Percentiles rank a stretch among this genome's conserved stretches.
These are phyloP conservation scores for Paraleonurus japonicus DNA, from an alignment of 257 asterid species.

Conservation along the genomic window DNA sequence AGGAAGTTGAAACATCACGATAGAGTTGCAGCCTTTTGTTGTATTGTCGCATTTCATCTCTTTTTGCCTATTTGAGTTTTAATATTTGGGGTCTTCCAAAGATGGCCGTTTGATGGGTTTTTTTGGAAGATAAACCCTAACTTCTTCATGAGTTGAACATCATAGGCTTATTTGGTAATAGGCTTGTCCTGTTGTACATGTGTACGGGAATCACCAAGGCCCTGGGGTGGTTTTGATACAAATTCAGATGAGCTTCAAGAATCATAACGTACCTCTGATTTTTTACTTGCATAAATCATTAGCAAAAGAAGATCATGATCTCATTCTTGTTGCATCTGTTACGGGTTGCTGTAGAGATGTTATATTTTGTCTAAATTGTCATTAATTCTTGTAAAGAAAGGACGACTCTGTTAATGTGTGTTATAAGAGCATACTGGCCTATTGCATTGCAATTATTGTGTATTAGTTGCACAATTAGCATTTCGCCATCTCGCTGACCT, in stretches of 20 bases:
- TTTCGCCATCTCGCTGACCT: too few relatives aligned
- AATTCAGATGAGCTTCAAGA: neutral
- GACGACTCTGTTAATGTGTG: conserved; percentile 19
- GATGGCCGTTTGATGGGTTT: neutral
- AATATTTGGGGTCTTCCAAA: neutral
- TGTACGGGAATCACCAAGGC: conserved; percentile 4
- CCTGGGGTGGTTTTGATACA: neutral
- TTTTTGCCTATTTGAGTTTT: neutral
- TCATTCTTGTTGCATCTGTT: conserved; percentile 25
- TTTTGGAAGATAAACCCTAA: neutral
- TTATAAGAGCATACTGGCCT: conserved; percentile 9
- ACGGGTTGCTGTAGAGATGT: conserved; percentile 27
- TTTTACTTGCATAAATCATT: neutral
- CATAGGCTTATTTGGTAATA: neutral
- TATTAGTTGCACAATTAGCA: conserved; percentile 1
- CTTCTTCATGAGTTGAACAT: neutral
- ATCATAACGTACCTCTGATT: conserved; percentile 4
- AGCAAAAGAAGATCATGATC: neutral
- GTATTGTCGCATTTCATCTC: conserved; percentile 2
- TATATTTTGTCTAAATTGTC: conserved; percentile 20
- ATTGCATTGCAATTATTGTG: conserved; percentile 7
- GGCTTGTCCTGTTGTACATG: neutral
- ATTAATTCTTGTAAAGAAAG: conserved; percentile 33
- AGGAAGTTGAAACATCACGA: conserved; percentile 50
- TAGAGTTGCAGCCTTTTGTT: conserved; percentile 22